Evolutionary conservation across 1,284 basidiomycete genomes (phyloP).

Genomic region (Rhizoctonia solani): DNA sequence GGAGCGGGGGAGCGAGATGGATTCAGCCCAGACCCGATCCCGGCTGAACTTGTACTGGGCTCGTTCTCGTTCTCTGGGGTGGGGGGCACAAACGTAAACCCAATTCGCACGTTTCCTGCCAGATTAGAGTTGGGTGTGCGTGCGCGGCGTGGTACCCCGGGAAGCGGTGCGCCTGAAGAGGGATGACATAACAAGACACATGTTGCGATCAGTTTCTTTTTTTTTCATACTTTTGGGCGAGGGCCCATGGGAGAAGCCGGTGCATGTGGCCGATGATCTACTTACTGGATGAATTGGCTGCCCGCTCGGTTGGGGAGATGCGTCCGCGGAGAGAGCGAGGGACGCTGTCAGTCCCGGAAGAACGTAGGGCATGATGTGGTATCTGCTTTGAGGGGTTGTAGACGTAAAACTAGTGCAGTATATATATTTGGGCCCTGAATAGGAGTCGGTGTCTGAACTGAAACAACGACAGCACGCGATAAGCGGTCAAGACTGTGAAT

Average conservation of each 20-base stretch:
- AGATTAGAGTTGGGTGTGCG: constrained; percentile 9
- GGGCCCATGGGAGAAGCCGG: too few relatives aligned
- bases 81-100: constrained; percentile 11
- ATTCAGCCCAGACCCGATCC: too few relatives aligned
- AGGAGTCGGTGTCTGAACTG: neutral
- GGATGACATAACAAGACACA: constrained; percentile 12
- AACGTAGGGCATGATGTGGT: constrained; percentile 33
- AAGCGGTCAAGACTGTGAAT: too few relatives aligned
- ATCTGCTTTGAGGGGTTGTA: neutral
- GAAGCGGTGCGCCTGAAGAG: constrained; percentile 33
- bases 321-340: neutral
- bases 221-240: too few relatives aligned
- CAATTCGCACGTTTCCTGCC: constrained; percentile 26
- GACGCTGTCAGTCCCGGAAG: constrained; percentile 1
- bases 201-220: too few relatives aligned
- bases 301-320: constrained; percentile 5
- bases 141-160: constrained; percentile 30
- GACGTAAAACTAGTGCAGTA: neutral
- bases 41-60: constrained; percentile 16
- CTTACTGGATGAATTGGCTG: constrained; percentile 10
- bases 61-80: constrained; percentile 16
- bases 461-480: too few relatives aligned
- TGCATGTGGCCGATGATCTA: too few relatives aligned
- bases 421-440: constrained; percentile 20
- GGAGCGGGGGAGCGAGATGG: constrained; percentile 4